Evolutionary conservation across 2,329 filamentous ascomycete genomes (phyloP).

Genomic region (Aspergillus clavatus): DNA sequence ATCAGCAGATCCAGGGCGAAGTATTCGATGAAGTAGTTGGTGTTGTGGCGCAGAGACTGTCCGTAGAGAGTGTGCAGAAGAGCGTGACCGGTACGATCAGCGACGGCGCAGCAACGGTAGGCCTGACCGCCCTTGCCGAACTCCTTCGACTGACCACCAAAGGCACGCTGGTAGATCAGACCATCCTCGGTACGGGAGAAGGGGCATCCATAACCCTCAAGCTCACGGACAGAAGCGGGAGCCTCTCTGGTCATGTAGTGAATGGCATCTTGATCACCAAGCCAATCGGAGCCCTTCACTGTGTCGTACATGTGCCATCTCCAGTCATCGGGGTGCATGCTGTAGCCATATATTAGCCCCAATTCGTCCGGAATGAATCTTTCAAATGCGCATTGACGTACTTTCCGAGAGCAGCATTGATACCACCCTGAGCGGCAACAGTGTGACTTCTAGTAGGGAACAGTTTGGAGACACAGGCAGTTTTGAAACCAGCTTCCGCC

Average conservation of each 20-base stretch:
- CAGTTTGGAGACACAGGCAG: slow-evolving; percentile 60
- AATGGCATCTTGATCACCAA: slow-evolving; percentile 94
- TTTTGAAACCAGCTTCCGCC: slow-evolving; percentile 60
- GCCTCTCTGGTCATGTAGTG: slow-evolving; percentile 98
- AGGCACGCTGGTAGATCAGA: slow-evolving; percentile 97
- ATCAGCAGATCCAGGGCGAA: slow-evolving; percentile 96
- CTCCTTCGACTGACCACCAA: slow-evolving; percentile 94
- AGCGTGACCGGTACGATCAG: slow-evolving; percentile 94
- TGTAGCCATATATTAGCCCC: slow-evolving; percentile 36
- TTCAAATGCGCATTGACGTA: slow-evolving; percentile 19
- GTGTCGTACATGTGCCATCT: slow-evolving; percentile 99
- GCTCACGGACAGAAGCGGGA: slow-evolving; percentile 83
- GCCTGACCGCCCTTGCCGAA: slow-evolving; percentile 96
- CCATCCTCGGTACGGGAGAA: slow-evolving; percentile 91
- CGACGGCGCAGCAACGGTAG: slow-evolving; percentile 93
- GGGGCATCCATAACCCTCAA: slow-evolving; percentile 96
- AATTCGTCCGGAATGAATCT: slow-evolving; percentile 2
- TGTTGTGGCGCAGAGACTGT: slow-evolving; percentile 94
- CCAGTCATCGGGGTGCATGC: slow-evolving; percentile 99
- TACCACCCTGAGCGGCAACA: slow-evolving; percentile 63
- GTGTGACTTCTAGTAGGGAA: slow-evolving; percentile 62
- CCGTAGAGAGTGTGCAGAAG: slow-evolving; percentile 98
- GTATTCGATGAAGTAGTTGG: slow-evolving; percentile 99
- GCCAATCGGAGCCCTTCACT: slow-evolving; percentile 95
- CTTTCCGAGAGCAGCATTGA: slow-evolving; percentile 47